Evolutionary conservation across 2,329 filamentous ascomycete genomes (phyloP).

Genomic region (Trichoderma sp.): DNA sequence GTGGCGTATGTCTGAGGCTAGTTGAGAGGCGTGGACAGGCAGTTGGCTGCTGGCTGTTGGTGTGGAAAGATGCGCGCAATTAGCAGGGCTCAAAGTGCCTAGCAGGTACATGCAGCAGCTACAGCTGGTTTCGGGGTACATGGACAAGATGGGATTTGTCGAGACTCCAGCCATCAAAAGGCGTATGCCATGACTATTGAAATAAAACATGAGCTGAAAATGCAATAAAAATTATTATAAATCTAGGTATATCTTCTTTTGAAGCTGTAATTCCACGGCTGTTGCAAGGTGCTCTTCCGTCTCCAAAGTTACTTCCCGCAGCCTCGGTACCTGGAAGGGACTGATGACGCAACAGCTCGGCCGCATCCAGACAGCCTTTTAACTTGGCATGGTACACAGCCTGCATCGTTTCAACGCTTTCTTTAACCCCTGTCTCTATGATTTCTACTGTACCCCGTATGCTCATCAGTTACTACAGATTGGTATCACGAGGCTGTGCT

Average conservation of each 20-base stretch:
- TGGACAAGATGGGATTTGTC: not conserved
- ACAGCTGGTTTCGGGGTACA: not conserved
- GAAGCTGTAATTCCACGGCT: not conserved
- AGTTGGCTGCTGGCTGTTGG: not conserved
- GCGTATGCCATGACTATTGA: not conserved
- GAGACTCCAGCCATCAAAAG: not conserved
- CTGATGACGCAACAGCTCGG: constrained; percentile 12
- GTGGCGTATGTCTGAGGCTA: constrained; percentile 10
- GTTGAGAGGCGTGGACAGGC: constrained; percentile 3
- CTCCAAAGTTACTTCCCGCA: not conserved
- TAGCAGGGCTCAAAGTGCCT: not conserved
- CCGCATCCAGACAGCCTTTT: not conserved
- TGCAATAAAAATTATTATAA: not conserved
- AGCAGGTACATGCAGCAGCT: not conserved
- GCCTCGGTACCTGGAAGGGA: constrained; percentile 6
- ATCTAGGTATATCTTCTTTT: not conserved
- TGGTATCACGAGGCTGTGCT: not conserved
- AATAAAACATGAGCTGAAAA: not conserved
- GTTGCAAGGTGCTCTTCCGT: not conserved
- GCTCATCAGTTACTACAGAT: not conserved
- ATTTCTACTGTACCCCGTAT: too few relatives aligned
- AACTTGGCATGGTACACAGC: not conserved
- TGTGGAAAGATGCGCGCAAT: not conserved
- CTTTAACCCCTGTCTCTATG: not conserved
- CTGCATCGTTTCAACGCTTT: not conserved